phyloP scores from a whole-genome alignment of 805 yeast genomes.

The Candida vartiovaarae region DNA sequence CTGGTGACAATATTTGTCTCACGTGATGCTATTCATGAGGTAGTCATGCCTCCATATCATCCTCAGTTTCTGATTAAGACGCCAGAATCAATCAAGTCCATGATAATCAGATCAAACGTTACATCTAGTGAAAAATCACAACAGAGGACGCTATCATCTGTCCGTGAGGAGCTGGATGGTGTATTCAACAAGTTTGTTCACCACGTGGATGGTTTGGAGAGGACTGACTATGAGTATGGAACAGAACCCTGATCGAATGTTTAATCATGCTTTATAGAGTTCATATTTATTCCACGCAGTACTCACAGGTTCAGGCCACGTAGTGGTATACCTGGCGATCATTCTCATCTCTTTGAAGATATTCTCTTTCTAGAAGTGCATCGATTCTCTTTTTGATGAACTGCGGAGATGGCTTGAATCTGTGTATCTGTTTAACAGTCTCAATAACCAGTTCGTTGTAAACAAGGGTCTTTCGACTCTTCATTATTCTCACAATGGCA shows the following conservation, averaged over 20 bases:
- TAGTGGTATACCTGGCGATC: slow-evolving; percentile 58
- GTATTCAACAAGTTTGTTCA: slow-evolving; percentile 7
- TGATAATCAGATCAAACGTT: slow-evolving; percentile 13
- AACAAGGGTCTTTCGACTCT: slow-evolving; percentile 51
- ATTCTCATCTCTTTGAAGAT: slow-evolving; percentile 61
- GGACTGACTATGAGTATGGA: slow-evolving; percentile 1
- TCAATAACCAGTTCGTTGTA: slow-evolving; percentile 67
- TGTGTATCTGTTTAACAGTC: slow-evolving; percentile 49
- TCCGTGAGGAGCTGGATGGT: slow-evolving; percentile 2
- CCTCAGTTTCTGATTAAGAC: slow-evolving; percentile 12
- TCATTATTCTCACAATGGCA: slow-evolving; percentile 84
- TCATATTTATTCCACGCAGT: too few species aligned
- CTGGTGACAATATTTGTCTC: slow-evolving; percentile 10
- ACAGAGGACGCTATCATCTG: background rate
- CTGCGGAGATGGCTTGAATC: slow-evolving; percentile 65
- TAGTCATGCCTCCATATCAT: slow-evolving; percentile 1
- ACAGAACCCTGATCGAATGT: background rate
- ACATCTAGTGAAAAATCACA: slow-evolving; percentile 4
- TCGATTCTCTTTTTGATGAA: slow-evolving; percentile 69
- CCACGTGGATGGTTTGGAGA: slow-evolving; percentile 3
- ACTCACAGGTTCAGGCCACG: slow-evolving; percentile 38
- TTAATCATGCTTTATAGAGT: background rate
- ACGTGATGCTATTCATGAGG: slow-evolving; percentile 6
- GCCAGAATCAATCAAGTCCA: slow-evolving; percentile 10
- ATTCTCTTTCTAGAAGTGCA: slow-evolving; percentile 73